Evolutionary conservation across 78 protist genomes (phyloP).

Genomic region (Planoprotostelium fungivorum): DNA sequence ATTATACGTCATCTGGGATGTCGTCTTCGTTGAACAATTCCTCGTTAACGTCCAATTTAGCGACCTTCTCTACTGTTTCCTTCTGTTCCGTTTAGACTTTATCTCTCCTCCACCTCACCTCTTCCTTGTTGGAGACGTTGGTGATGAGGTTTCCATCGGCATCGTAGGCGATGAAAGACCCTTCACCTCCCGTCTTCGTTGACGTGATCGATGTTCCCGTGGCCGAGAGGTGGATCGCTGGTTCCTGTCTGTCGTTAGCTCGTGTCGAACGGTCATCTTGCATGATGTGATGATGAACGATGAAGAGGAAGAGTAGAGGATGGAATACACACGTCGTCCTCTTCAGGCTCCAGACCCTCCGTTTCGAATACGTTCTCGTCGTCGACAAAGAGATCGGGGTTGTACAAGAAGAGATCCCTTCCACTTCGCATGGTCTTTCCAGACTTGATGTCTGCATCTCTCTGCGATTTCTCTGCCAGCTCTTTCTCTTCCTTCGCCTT

Average conservation of each 20-base stretch:
- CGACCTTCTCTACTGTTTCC: neutral
- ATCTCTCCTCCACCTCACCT: neutral
- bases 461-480: slow-evolving; percentile 29
- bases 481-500: slow-evolving; percentile 39
- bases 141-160: neutral
- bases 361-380: slow-evolving; percentile 33
- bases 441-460: slow-evolving; percentile 53
- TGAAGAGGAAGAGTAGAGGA: no score
- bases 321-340: no score
- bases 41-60: neutral
- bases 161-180: neutral
- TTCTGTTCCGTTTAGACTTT: neutral
- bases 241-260: no score
- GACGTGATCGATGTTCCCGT: neutral
- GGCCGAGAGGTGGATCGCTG: neutral
- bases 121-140: neutral
- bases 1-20: neutral
- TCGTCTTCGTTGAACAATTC: neutral
- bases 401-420: slow-evolving; percentile 74
- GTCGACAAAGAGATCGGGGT: slow-evolving; percentile 65
- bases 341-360: neutral
- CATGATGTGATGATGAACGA: no score
- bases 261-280: no score
- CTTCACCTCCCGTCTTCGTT: neutral
- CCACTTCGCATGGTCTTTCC: slow-evolving; percentile 58